Percentiles rank a stretch among this genome's conserved stretches.
Conservation (phyloP, 352 stramenopile species). For the Phytophthora sansomeana region DNA sequence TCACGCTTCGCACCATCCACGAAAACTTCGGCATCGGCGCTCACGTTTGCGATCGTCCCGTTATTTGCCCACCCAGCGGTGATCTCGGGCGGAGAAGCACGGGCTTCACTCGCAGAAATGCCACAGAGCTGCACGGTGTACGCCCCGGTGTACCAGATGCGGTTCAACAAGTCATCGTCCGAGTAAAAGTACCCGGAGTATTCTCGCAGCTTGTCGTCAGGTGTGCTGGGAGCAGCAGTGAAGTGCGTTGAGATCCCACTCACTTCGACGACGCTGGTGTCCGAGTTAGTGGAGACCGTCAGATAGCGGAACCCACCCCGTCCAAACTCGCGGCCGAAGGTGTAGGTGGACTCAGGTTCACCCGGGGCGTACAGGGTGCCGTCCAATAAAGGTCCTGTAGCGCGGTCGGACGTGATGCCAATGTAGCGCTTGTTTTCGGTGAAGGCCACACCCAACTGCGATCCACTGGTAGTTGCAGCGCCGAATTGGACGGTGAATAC, state of each 20-base stretch:
- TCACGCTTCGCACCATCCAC: slow-evolving; percentile 51
- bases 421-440: slow-evolving; percentile 43
- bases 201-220: slow-evolving; percentile 35
- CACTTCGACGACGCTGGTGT: slow-evolving; percentile 31
- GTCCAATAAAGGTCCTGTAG: slow-evolving; percentile 44
- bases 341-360: slow-evolving; percentile 33
- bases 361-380: slow-evolving; percentile 47
- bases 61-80: slow-evolving; percentile 45
- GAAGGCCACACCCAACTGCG: slow-evolving; percentile 41
- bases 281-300: slow-evolving; percentile 37
- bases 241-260: slow-evolving; percentile 42
- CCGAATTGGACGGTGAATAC: slow-evolving; percentile 45
- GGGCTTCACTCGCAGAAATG: slow-evolving; percentile 45
- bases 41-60: slow-evolving; percentile 38
- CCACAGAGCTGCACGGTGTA: slow-evolving; percentile 52
- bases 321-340: slow-evolving; percentile 43
- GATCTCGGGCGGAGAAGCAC: slow-evolving; percentile 39
- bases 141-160: slow-evolving; percentile 48
- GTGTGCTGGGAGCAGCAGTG: slow-evolving; percentile 36
- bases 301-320: slow-evolving; percentile 46
- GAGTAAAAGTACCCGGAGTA: slow-evolving; percentile 53
- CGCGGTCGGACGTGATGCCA: slow-evolving; percentile 42
- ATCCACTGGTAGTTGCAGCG: slow-evolving; percentile 20
- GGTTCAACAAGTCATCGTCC: slow-evolving; percentile 52
- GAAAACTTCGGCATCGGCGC: slow-evolving; percentile 37